These are phyloP conservation scores for Fraxinus greggii DNA, from an alignment of 305 asterid genomes.

Conservation along the genomic window DNA sequence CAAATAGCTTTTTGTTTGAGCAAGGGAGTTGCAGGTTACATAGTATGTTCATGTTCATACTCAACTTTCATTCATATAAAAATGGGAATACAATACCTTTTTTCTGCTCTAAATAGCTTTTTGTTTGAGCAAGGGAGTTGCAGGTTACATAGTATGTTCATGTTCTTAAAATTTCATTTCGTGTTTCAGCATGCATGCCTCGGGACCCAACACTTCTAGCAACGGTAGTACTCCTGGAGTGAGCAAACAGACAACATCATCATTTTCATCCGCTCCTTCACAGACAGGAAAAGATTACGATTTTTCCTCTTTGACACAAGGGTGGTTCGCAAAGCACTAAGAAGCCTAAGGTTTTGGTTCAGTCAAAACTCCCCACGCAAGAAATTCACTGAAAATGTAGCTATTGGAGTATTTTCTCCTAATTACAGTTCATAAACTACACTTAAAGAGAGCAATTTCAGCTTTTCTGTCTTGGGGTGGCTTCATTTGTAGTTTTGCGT, in stretches of 20 bases:
- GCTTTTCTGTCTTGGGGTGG: conserved; percentile 25
- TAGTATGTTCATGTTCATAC: not conserved
- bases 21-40: not conserved
- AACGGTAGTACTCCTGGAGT: conserved; percentile 46
- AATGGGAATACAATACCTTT: not conserved
- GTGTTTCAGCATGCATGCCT: conserved; percentile 48
- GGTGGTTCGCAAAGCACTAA: conserved; percentile 42
- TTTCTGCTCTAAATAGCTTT: not conserved
- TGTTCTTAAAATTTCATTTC: not conserved
- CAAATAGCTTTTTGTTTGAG: not conserved
- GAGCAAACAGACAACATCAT: conserved; percentile 35
- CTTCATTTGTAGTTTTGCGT: conserved; percentile 38
- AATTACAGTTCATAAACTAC: conserved; percentile 37
- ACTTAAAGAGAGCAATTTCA: conserved; percentile 36
- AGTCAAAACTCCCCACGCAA: not conserved
- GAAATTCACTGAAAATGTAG: conserved; percentile 23
- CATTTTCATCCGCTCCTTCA: conserved; percentile 46
- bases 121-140: not conserved
- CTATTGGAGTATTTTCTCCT: conserved; percentile 23
- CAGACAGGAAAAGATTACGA: conserved; percentile 72
- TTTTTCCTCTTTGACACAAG: conserved; percentile 84
- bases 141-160: too few species aligned
- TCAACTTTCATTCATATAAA: not conserved
- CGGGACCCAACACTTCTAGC: conserved; percentile 48
- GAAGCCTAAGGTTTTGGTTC: not conserved